Evolutionary conservation across 192 early-diverging fungal genomes (phyloP).

Genomic region (Chytriomyces sp.): DNA sequence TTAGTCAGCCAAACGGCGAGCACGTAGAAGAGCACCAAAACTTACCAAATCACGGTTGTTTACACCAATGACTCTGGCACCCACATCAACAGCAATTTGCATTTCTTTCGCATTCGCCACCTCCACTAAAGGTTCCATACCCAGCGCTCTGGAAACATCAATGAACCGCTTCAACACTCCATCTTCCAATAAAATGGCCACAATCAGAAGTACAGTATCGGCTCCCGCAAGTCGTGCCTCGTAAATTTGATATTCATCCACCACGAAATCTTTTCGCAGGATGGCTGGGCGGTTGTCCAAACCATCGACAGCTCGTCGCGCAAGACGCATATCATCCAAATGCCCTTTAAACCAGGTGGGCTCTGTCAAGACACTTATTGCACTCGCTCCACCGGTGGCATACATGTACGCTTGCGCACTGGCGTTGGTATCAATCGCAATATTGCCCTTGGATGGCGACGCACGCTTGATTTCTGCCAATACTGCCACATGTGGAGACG

Average conservation of each 20-base stretch:
- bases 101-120: constrained; percentile 93
- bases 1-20: not conserved
- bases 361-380: constrained; percentile 97
- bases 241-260: constrained; percentile 93
- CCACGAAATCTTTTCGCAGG: constrained; percentile 96
- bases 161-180: constrained; percentile 67
- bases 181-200: constrained; percentile 84
- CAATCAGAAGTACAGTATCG: constrained; percentile 94
- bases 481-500: constrained; percentile 66
- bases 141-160: constrained; percentile 73
- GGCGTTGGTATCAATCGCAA: constrained; percentile 82
- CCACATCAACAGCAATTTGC: constrained; percentile 78
- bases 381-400: constrained; percentile 86
- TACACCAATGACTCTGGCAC: constrained; percentile 91
- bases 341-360: constrained; percentile 98
- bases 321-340: constrained; percentile 88
- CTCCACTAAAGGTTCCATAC: constrained; percentile 99
- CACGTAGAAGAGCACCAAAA: not conserved
- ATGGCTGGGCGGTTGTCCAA: constrained; percentile 83
- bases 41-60: constrained; percentile 98
- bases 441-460: constrained; percentile 91
- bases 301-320: constrained; percentile 72
- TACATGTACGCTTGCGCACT: constrained; percentile 86
- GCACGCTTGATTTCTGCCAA: constrained; percentile 99
- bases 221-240: constrained; percentile 95